Evolutionary conservation across 257 asterid genomes (phyloP).

Genomic region (Lantana camara): DNA sequence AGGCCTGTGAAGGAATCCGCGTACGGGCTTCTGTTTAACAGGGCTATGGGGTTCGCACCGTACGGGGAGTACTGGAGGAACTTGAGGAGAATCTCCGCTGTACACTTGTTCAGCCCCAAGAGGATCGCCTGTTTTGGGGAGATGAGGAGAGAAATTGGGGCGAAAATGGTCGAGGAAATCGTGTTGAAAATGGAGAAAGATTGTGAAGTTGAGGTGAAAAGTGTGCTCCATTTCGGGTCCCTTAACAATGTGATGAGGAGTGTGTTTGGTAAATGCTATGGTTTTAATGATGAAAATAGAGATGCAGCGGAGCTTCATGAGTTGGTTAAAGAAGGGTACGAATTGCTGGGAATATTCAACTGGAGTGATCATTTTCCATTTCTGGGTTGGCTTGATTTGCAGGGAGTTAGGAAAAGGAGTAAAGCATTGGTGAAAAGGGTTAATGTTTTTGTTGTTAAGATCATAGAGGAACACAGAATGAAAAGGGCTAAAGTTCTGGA

Average conservation of each 20-base stretch:
- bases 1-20: conserved; percentile 85
- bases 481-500: conserved; percentile 27
- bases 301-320: conserved; percentile 44
- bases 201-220: conserved; percentile 44
- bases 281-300: conserved; percentile 27
- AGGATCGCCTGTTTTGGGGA: conserved; percentile 45
- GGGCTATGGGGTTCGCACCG: conserved; percentile 93
- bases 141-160: conserved; percentile 48
- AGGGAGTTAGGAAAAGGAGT: conserved; percentile 70
- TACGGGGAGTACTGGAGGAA: conserved; percentile 83
- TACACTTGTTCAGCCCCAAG: conserved; percentile 67
- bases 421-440: conserved; percentile 47
- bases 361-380: conserved; percentile 84
- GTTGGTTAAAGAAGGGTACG: conserved; percentile 74
- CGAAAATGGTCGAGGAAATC: conserved; percentile 49
- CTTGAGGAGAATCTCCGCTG: conserved; percentile 61
- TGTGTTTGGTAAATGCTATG: conserved; percentile 65
- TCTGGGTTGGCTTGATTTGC: conserved; percentile 70
- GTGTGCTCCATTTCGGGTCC: conserved; percentile 56
- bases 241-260: conserved; percentile 76
- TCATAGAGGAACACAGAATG: conserved; percentile 59
- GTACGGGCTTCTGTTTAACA: conserved; percentile 58
- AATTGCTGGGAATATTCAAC: conserved; percentile 62
- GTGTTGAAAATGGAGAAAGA: conserved; percentile 33
- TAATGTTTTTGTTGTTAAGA: conserved; percentile 54